Evolutionary conservation across 1,284 basidiomycete genomes (phyloP).

Genomic region (Trichosporon sp.): DNA sequence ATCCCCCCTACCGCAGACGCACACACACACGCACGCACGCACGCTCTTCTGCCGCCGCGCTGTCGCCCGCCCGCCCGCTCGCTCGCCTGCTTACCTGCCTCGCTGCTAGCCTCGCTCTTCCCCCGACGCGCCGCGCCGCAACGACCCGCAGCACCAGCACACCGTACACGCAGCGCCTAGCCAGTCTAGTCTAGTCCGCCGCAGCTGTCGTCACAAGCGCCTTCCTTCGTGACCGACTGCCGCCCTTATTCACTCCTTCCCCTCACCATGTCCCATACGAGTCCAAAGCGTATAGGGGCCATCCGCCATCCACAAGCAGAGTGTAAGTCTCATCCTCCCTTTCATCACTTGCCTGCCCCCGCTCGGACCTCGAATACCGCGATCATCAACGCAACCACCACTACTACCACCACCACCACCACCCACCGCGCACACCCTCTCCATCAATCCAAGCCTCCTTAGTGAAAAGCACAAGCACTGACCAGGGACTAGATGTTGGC

Average conservation of each 20-base stretch:
- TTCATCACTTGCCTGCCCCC: not conserved
- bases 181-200: no score
- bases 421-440: not conserved
- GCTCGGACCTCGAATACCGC: not conserved
- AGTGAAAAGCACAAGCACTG: constrained; percentile 8
- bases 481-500: constrained; percentile 37
- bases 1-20: no score
- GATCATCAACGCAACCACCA: not conserved
- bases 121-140: not conserved
- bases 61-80: no score
- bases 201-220: not conserved
- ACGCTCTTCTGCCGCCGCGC: no score
- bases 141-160: not conserved
- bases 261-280: constrained; percentile 32
- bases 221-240: not conserved
- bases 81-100: not conserved
- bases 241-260: not conserved
- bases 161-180: not conserved
- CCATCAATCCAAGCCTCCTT: no score
- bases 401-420: not conserved
- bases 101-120: not conserved
- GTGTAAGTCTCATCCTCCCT: constrained; percentile 32
- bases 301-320: constrained; percentile 46
- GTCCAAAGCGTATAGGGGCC: constrained; percentile 34
- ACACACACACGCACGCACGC: no score